Conservation (phyloP, 257 asterid species). For the Solanum tarapatanum region DNA sequence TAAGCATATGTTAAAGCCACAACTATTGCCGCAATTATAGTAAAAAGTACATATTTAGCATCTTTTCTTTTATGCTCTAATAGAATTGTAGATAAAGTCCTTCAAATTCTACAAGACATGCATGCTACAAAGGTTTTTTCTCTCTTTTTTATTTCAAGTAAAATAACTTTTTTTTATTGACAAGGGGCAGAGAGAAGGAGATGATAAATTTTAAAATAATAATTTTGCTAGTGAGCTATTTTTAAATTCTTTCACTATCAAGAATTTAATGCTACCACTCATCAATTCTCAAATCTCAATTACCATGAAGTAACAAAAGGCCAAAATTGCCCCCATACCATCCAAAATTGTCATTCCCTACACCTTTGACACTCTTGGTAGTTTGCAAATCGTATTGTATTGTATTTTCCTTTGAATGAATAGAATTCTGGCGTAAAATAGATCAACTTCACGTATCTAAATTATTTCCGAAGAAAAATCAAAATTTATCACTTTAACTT, state of each 20-base stretch:
- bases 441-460: not conserved
- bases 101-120: not conserved
- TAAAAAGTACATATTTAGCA: not conserved
- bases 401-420: not conserved
- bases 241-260: not conserved
- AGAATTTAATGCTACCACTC: not conserved
- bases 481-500: not conserved
- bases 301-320: not conserved
- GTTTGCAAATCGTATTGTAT: not conserved
- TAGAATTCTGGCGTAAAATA: not conserved
- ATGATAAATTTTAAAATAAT: not conserved
- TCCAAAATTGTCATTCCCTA: not conserved
- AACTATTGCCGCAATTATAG: conserved; percentile 16
- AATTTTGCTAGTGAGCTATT: not conserved
- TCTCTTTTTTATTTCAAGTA: too few species aligned
- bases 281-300: not conserved
- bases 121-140: not conserved
- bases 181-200: too few species aligned
- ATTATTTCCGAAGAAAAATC: rapidly evolving
- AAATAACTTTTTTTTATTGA: too few species aligned
- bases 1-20: not conserved
- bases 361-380: not conserved
- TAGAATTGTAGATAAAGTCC: not conserved
- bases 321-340: not conserved
- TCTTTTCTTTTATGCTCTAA: not conserved